Conservation (phyloP, 352 stramenopile species). For the Phytophthora pinifolia region DNA sequence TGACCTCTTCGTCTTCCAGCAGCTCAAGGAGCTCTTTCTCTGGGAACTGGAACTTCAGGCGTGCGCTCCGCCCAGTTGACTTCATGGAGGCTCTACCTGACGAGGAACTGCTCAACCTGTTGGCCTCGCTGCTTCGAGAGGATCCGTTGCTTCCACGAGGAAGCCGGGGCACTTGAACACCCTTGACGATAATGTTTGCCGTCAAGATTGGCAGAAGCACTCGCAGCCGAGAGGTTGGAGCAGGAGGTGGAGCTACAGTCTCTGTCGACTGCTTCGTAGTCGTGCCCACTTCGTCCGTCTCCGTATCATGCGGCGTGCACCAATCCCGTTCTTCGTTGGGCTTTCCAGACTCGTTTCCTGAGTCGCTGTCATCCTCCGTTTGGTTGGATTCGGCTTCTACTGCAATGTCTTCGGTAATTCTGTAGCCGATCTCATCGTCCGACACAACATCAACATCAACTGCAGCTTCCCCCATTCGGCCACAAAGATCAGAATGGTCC, state of each 20-base stretch:
- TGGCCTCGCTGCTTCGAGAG: conserved; percentile 8
- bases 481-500: conserved; percentile 19
- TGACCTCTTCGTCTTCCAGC: conserved; percentile 27
- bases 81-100: conserved; percentile 2
- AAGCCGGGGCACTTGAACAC: conserved; percentile 47
- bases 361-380: conserved; percentile 37
- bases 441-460: conserved; percentile 16
- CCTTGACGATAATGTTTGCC: conserved; percentile 25
- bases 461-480: conserved; percentile 20
- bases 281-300: conserved; percentile 8
- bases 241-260: background rate
- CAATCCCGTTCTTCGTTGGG: conserved; percentile 1
- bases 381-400: conserved; percentile 43
- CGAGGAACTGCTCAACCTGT: background rate
- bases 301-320: conserved; percentile 1
- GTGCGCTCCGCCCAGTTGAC: conserved; percentile 13
- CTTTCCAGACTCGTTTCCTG: background rate
- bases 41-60: conserved; percentile 65
- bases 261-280: conserved; percentile 3
- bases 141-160: conserved; percentile 20
- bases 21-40: conserved; percentile 43
- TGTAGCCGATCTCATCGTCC: conserved; percentile 23
- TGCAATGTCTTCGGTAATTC: conserved; percentile 16
- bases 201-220: conserved; percentile 31
- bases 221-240: conserved; percentile 9